Conservation (phyloP, 371 early-diverging fungal genomes). For the Mucor lusitanicus region DNA sequence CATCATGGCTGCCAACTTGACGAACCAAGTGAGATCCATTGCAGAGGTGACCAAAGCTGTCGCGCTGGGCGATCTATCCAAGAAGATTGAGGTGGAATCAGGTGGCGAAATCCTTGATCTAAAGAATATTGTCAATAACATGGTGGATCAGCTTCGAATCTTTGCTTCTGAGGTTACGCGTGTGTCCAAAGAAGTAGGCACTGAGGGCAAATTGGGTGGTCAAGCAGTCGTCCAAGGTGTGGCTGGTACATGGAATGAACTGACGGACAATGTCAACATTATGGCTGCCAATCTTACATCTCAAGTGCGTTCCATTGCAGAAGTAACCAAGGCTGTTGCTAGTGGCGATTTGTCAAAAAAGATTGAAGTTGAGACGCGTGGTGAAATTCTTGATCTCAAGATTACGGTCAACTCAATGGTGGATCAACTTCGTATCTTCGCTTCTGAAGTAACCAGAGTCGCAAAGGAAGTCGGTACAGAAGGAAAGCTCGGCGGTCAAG, state of each 20-base stretch:
- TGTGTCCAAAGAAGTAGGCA: no score
- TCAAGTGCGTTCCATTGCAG: slow-evolving; percentile 57
- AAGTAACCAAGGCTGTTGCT: slow-evolving; percentile 58
- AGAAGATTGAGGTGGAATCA: slow-evolving; percentile 64
- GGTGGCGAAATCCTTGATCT: slow-evolving; percentile 64
- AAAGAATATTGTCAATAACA: slow-evolving; percentile 68
- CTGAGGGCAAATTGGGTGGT: no score
- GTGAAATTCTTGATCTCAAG: slow-evolving; percentile 42
- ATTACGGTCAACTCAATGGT: slow-evolving; percentile 38
- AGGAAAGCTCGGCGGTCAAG: slow-evolving; percentile 43
- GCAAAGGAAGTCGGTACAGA: slow-evolving; percentile 57
- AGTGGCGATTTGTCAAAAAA: slow-evolving; percentile 29
- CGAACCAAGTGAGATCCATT: slow-evolving; percentile 55
- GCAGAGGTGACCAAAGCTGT: slow-evolving; percentile 59
- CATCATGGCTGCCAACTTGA: slow-evolving; percentile 47
- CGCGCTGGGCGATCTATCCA: slow-evolving; percentile 59
- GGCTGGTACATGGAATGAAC: no score
- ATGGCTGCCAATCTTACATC: slow-evolving; percentile 50
- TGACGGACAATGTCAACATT: slow-evolving; percentile 42
- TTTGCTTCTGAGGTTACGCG: no score
- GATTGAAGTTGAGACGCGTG: slow-evolving; percentile 40
- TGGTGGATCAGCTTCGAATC: slow-evolving; percentile 47
- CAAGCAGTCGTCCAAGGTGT: no score
- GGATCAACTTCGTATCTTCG: slow-evolving; percentile 35
- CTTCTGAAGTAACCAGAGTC: slow-evolving; percentile 50